phyloP scores from a whole-genome alignment of 2,329 filamentous ascomycete genomes.

The Hypoxylon rubiginosum region DNA sequence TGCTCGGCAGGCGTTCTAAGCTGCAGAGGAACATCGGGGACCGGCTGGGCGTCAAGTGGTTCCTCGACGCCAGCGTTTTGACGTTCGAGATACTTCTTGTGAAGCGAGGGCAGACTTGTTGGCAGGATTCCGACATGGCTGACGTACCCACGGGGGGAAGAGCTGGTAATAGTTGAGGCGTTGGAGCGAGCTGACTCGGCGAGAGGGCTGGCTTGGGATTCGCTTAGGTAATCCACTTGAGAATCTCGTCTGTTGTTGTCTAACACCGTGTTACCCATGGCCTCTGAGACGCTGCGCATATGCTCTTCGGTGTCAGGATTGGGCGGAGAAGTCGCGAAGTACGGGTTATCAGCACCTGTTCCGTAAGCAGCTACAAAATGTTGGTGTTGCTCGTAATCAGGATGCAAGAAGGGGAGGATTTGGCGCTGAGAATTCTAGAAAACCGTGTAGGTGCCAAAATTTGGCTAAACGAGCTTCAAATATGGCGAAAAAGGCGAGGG shows the following conservation, averaged over 20 bases:
- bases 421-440: not conserved
- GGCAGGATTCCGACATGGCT: constrained; percentile 94
- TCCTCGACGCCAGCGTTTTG: constrained; percentile 67
- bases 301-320: constrained; percentile 62
- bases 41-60: constrained; percentile 59
- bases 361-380: constrained; percentile 61
- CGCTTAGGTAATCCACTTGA: constrained; percentile 40
- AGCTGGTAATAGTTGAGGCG: constrained; percentile 62
- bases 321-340: constrained; percentile 61
- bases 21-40: constrained; percentile 63
- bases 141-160: constrained; percentile 69
- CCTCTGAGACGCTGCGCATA: constrained; percentile 69
- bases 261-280: constrained; percentile 55
- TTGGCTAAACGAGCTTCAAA: not conserved
- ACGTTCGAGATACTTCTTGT: constrained; percentile 89
- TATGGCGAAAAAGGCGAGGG: constrained; percentile 8
- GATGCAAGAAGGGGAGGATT: not conserved
- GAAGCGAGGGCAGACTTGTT: constrained; percentile 90
- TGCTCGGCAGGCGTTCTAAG: constrained; percentile 78
- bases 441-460: not conserved
- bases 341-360: constrained; percentile 58
- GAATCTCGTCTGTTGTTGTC: constrained; percentile 37
- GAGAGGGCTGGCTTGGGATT: constrained; percentile 63
- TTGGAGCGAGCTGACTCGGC: constrained; percentile 68
- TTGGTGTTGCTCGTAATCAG: constrained; percentile 32